phyloP scores from a whole-genome alignment of 2,329 filamentous ascomycete species.

The Biscogniauxia sp. region DNA sequence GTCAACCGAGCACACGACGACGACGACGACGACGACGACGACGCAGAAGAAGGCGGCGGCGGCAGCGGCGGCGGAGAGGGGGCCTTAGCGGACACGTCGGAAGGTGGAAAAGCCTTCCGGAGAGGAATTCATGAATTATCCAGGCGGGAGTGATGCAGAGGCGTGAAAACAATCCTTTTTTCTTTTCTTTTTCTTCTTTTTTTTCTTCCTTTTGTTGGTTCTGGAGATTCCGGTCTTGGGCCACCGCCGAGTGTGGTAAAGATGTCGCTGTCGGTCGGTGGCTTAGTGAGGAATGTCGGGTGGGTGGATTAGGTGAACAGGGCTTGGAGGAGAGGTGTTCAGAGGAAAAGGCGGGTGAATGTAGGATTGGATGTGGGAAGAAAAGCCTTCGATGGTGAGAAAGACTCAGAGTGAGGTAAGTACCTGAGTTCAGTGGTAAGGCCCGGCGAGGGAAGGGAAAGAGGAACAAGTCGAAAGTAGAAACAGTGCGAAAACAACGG shows the following conservation, averaged over 20 bases:
- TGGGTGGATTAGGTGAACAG: not conserved
- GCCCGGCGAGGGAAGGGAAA: not conserved
- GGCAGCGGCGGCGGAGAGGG: not conserved
- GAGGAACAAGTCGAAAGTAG: not conserved
- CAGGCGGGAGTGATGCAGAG: not conserved
- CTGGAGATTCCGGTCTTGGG: not conserved
- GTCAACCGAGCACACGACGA: slow-evolving; percentile 32
- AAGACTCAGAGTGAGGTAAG: not conserved
- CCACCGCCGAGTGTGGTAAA: not conserved
- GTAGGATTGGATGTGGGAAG: not conserved
- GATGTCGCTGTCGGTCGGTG: not conserved
- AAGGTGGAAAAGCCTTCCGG: slow-evolving; percentile 2
- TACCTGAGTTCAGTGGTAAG: not conserved
- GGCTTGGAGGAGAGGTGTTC: not conserved
- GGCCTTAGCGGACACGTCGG: slow-evolving; percentile 1
- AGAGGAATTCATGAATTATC: slow-evolving; percentile 9
- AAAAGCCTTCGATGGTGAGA: not conserved
- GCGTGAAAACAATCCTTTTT: not conserved
- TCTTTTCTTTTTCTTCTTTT: not conserved
- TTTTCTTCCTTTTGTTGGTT: not conserved
- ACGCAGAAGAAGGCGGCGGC: not conserved
- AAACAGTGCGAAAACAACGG: not conserved
- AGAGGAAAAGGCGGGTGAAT: not conserved
- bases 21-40: slow-evolving; percentile 16
- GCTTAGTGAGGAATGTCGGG: not conserved